These are phyloP conservation scores for Hypoxylon sp. DNA, from an alignment of 2,329 filamentous ascomycete genomes.

Conservation along the genomic window DNA sequence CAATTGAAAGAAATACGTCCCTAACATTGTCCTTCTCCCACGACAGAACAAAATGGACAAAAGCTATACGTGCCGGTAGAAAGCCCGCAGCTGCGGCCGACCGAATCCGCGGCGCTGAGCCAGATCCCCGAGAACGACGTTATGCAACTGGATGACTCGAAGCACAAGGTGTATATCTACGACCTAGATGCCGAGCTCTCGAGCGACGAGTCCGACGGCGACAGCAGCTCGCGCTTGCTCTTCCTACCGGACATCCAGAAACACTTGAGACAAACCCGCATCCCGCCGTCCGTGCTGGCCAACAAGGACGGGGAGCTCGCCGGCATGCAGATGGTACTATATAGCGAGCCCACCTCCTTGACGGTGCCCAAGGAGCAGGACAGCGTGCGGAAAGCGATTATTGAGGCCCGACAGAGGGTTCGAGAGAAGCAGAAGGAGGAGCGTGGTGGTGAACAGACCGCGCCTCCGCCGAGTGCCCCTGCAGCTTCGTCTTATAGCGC, in stretches of 20 bases:
- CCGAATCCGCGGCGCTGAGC: conserved; percentile 39
- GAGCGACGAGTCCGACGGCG: conserved; percentile 63
- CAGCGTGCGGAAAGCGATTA: conserved; percentile 83
- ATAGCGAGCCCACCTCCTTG: conserved; percentile 81
- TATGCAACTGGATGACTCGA: conserved; percentile 90
- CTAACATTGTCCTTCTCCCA: conserved; percentile 35
- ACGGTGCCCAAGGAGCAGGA: conserved; percentile 80
- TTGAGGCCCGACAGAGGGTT: conserved; percentile 79
- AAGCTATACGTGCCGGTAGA: conserved; percentile 76
- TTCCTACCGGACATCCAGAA: conserved; percentile 90
- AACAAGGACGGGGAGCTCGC: conserved; percentile 66
- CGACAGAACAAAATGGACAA: conserved; percentile 69
- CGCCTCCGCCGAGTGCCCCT: conserved; percentile 5
- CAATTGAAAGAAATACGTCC: conserved; percentile 44
- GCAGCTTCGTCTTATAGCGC: conserved; percentile 1
- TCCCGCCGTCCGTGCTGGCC: conserved; percentile 73
- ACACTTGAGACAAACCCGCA: conserved; percentile 78
- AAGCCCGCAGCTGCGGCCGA: conserved; percentile 52
- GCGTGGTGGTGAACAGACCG: conserved; percentile 45
- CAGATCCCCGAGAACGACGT: conserved; percentile 60
- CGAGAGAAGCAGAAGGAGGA: conserved; percentile 67
- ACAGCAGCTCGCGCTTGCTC: conserved; percentile 68
- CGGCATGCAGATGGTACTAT: conserved; percentile 83
- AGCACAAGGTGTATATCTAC: conserved; percentile 90
- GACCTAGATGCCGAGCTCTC: conserved; percentile 89